A percentile compares a stretch with the other conserved stretches of the same genome.
These are phyloP conservation scores for Exsudoporus frostii DNA, from an alignment of 768 basidiomycete species.

Conservation along the genomic window DNA sequence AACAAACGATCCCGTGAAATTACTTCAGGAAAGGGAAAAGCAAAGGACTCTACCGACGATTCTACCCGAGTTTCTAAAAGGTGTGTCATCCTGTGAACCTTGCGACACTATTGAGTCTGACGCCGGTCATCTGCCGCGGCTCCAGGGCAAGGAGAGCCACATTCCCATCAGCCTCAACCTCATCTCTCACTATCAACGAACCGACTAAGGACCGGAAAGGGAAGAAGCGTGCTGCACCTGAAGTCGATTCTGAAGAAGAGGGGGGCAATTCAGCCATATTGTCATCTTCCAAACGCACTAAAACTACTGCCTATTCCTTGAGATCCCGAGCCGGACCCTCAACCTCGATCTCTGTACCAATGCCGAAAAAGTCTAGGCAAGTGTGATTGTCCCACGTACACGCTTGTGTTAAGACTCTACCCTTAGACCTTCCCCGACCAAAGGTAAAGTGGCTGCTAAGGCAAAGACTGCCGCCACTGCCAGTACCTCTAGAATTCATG, in stretches of 20 bases:
- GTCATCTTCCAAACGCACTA: conserved; percentile 60
- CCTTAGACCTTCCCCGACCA: conserved; percentile 46
- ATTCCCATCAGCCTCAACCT: conserved; percentile 37
- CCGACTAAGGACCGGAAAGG: conserved; percentile 74
- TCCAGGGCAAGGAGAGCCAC: conserved; percentile 61
- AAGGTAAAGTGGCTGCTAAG: conserved; percentile 60
- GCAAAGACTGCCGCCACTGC: conserved; percentile 54
- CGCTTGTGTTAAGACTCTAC: conserved; percentile 13
- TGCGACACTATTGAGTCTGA: conserved; percentile 22
- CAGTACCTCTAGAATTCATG: conserved; percentile 61
- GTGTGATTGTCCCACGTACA: conserved; percentile 9
- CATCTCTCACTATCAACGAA: conserved; percentile 70
- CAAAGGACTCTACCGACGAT: conserved; percentile 57
- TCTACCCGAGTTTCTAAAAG: conserved; percentile 54
- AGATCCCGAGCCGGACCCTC: conserved; percentile 52
- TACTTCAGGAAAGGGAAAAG: conserved; percentile 56
- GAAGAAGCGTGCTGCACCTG: conserved; percentile 87
- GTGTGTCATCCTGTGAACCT: conserved; percentile 44
- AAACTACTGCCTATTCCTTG: conserved; percentile 62
- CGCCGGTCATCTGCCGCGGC: conserved; percentile 31
- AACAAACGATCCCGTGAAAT: conserved; percentile 52
- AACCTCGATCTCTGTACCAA: conserved; percentile 45
- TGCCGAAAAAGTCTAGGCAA: conserved; percentile 79
- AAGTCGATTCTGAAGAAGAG: conserved; percentile 68
- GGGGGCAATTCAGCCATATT: conserved; percentile 39